Base-by-base conservation (phyloP, 2,329 filamentous ascomycete genomes). In the Dactylonectria macrodidyma region DNA sequence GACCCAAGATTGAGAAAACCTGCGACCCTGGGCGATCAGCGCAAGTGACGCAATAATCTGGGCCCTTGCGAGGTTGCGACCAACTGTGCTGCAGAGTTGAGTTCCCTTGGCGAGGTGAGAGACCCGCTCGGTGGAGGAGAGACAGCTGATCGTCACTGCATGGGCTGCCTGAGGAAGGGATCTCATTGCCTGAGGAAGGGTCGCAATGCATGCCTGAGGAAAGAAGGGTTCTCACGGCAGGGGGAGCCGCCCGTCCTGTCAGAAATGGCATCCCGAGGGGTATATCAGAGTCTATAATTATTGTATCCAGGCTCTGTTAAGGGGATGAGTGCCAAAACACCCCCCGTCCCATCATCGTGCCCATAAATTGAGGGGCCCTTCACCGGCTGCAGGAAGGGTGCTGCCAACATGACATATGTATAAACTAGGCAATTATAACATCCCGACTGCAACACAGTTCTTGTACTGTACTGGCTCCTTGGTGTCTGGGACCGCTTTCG, bases 351-450 rank as follows among this genome's bases (percentile, higher is more conserved):
- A n/a, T 5, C 26, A 30, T 30, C 26, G 26, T 30, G 26, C 26
- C 26, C 26, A 5, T 30, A 7, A 30, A n/a, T 44, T 44, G 41
- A 44, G 41, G 41, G 41, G 14, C n/a, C 41, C n/a, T 7, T 44
- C 6, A n/a, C 41, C 14, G 41, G 41, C 41, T 44, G 41, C 41
- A 44, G 14, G 41, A n/a, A 44, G 41, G 41, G 16, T n/a, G n/a
- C 41, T 41, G 12, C 41, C 41, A n/a, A n/a, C n/a, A n/a, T 44
- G 14, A 19, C 46, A 19, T 19, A 24, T n/a, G 26, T 46, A 65
- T 65, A 65, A 16, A 10, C 55, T 19, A n/a, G 55, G 36, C 34
- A 51, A 44, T 44, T n/a, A n/a, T 19, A 30, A 30, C 26, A 30
- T 30, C 26, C 26, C 26, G 26, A 30, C 26, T 44, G 14, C 41